phyloP scores from a whole-genome alignment of 2,329 filamentous ascomycete genomes.

The Colletotrichum plurivorum region DNA sequence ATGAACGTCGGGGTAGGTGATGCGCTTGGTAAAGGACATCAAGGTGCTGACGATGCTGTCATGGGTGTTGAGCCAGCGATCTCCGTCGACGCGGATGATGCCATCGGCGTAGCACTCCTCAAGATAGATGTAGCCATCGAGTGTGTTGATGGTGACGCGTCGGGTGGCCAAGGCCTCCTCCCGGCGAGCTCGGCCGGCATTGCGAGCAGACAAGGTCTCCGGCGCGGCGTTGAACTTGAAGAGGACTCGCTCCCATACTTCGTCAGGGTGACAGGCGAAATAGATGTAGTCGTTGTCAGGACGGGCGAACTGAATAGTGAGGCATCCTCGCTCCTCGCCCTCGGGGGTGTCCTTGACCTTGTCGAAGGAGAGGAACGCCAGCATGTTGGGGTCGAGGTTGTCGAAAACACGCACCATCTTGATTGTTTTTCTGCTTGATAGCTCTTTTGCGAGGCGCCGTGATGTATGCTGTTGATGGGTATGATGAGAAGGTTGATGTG shows the following conservation, averaged over 20 bases:
- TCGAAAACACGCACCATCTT: too few species aligned
- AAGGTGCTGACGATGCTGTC: not conserved
- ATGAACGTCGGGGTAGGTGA: not conserved
- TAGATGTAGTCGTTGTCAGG: not conserved
- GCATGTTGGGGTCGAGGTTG: not conserved
- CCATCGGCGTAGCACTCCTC: not conserved
- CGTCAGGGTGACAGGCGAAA: not conserved
- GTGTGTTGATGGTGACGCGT: not conserved
- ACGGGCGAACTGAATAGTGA: not conserved
- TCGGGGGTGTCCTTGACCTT: not conserved
- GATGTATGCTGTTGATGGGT: too few species aligned
- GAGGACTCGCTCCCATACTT: not conserved
- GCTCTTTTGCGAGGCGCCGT: too few species aligned
- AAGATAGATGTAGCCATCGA: constrained; percentile 1
- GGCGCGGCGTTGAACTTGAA: not conserved
- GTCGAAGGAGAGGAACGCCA: not conserved
- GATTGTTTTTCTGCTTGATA: too few species aligned
- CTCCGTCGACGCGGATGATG: not conserved
- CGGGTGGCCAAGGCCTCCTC: not conserved
- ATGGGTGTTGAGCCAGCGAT: not conserved
- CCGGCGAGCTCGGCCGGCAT: not conserved
- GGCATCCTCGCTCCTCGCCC: too few species aligned
- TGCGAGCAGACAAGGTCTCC: not conserved
- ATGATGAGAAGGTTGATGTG: too few species aligned
- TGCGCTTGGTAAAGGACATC: not conserved